Evolutionary conservation across 345 rosid species (phyloP).

Genomic region (Nephelium lappaceum): DNA sequence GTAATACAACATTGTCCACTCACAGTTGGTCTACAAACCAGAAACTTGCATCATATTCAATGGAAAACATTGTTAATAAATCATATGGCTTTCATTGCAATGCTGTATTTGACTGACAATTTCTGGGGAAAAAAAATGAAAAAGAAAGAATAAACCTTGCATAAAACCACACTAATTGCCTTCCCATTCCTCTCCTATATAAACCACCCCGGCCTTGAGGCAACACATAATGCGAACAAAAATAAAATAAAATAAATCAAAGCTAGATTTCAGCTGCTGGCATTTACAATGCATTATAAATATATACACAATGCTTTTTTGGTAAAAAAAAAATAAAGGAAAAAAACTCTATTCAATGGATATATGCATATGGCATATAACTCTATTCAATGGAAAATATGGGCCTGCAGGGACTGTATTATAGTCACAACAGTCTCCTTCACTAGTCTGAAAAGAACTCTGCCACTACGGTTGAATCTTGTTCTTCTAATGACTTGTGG

Average conservation of each 20-base stretch:
- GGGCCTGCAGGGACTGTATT: background rate
- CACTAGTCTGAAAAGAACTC: constrained; percentile 47
- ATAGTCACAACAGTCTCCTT: background rate
- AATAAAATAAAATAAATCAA: background rate
- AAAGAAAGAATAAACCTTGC: no score
- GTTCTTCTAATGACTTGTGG: constrained; percentile 14
- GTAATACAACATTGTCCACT: background rate
- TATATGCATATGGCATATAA: no score
- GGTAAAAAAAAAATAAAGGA: background rate
- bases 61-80: background rate
- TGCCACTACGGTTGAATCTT: constrained; percentile 42
- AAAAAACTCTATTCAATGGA: no score
- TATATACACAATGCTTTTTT: constrained; percentile 19
- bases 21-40: background rate
- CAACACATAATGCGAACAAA: background rate
- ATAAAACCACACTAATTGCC: no score
- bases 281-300: constrained; percentile 15
- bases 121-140: no score
- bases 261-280: constrained; percentile 1
- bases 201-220: constrained; percentile 15
- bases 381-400: no score
- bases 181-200: background rate
- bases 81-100: background rate
- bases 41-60: background rate
- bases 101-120: background rate